These are phyloP conservation scores for Camellia lanceoleosa DNA, from an alignment of 148 eudicot species.

Conservation along the genomic window DNA sequence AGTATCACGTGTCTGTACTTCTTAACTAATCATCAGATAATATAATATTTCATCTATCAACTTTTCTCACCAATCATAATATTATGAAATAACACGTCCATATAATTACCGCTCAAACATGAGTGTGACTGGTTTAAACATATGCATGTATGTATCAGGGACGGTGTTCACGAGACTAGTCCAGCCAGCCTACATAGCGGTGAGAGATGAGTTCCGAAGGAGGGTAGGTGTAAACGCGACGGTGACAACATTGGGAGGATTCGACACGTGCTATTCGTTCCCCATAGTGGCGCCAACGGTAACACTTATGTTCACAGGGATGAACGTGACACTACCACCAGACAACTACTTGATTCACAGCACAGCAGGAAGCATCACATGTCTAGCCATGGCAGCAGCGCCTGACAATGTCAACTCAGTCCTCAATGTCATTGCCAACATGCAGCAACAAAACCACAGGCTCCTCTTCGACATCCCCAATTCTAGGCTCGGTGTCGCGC, in stretches of 20 bases:
- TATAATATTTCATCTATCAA: too few species aligned
- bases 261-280: slow-evolving; percentile 74
- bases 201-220: slow-evolving; percentile 59
- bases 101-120: too few species aligned
- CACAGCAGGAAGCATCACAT: slow-evolving; percentile 44
- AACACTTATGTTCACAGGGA: slow-evolving; percentile 62
- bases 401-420: slow-evolving; percentile 44
- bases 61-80: too few species aligned
- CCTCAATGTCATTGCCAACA: slow-evolving; percentile 69
- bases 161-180: slow-evolving; percentile 62
- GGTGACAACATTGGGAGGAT: slow-evolving; percentile 68
- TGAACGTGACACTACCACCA: slow-evolving; percentile 55
- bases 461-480: slow-evolving; percentile 61
- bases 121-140: too few species aligned
- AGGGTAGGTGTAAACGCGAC: slow-evolving; percentile 40
- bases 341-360: slow-evolving; percentile 81
- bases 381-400: slow-evolving; percentile 77
- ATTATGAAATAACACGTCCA: too few species aligned
- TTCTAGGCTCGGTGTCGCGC: slow-evolving; percentile 70
- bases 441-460: slow-evolving; percentile 90
- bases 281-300: slow-evolving; percentile 55
- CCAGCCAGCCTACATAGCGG: slow-evolving; percentile 52
- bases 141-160: slow-evolving; percentile 29
- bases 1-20: too few species aligned
- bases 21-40: too few species aligned